A percentile compares a stretch with the other conserved stretches of the same genome.
Evolutionary conservation across 2,329 filamentous ascomycete genomes (phyloP).

Genomic region (Grosmannia penicillata): DNA sequence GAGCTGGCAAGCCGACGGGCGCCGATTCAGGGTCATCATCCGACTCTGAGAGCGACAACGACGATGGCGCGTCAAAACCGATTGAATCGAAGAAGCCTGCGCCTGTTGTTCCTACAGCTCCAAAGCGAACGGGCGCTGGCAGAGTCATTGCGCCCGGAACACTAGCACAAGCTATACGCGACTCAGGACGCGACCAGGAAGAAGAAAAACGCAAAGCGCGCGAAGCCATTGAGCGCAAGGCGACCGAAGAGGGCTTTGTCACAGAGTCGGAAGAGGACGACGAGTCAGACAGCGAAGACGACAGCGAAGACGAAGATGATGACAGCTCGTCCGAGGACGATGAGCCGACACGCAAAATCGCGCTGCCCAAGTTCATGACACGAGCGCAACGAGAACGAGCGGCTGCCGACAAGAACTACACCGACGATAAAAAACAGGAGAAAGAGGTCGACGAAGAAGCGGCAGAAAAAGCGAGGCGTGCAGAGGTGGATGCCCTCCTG

Average conservation of each 20-base stretch:
- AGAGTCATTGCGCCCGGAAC: constrained; percentile 27
- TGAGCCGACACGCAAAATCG: constrained; percentile 44
- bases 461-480: constrained; percentile 43
- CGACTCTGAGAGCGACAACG: constrained; percentile 24
- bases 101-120: constrained; percentile 19
- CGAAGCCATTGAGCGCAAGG: constrained; percentile 30
- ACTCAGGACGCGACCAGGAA: constrained; percentile 25
- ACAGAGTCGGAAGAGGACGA: constrained; percentile 37
- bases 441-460: constrained; percentile 22
- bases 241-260: constrained; percentile 47
- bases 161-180: constrained; percentile 13
- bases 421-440: constrained; percentile 16
- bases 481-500: constrained; percentile 63
- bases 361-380: constrained; percentile 49
- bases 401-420: constrained; percentile 10
- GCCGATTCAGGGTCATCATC: constrained; percentile 34
- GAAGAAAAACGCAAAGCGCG: constrained; percentile 28
- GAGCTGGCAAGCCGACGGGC: constrained; percentile 63
- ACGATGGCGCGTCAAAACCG: constrained; percentile 12
- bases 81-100: constrained; percentile 18
- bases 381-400: constrained; percentile 33
- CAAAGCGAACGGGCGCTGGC: constrained; percentile 40
- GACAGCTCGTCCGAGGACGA: constrained; percentile 34
- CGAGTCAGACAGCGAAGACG: constrained; percentile 23
- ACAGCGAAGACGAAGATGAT: constrained; percentile 21